phyloP scores from a whole-genome alignment of 2,329 filamentous ascomycete genomes.

The Chlorencoelia australis region DNA sequence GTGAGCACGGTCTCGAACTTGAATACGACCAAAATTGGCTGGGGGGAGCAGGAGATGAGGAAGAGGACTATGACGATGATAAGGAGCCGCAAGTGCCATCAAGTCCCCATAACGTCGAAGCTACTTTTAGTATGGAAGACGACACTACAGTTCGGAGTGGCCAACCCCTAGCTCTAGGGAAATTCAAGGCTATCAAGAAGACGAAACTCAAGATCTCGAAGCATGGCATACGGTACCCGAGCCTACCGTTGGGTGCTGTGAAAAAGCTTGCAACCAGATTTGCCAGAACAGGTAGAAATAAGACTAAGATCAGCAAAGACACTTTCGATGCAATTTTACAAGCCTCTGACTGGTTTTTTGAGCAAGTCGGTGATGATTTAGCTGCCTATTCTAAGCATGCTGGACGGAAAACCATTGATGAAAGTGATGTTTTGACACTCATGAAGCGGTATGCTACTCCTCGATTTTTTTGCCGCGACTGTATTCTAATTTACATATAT shows the following conservation, averaged over 20 bases:
- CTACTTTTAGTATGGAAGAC: no score
- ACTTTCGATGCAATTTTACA: slow-evolving; percentile 66
- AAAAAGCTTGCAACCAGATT: slow-evolving; percentile 66
- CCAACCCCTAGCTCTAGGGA: neutral
- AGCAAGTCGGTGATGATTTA: slow-evolving; percentile 74
- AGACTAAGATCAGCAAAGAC: slow-evolving; percentile 62
- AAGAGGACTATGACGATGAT: no score
- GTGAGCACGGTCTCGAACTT: no score
- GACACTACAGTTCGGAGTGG: no score
- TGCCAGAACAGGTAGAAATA: slow-evolving; percentile 53
- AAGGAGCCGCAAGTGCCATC: no score
- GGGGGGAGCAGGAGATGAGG: no score
- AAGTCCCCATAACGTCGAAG: no score
- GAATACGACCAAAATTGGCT: no score
- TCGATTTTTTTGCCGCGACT: neutral
- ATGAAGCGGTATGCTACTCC: slow-evolving; percentile 62
- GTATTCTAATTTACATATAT: slow-evolving; percentile 27
- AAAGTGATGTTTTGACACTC: slow-evolving; percentile 70
- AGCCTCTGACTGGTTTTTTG: slow-evolving; percentile 86
- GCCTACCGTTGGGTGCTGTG: slow-evolving; percentile 61
- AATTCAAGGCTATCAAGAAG: slow-evolving; percentile 24
- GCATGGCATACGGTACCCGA: slow-evolving; percentile 66
- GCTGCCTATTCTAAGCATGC: slow-evolving; percentile 73
- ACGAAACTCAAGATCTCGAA: slow-evolving; percentile 52
- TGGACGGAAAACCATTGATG: slow-evolving; percentile 74